These are phyloP conservation scores for Rhododendron williamsianum DNA, from an alignment of 148 eudicot genomes.

Conservation along the genomic window DNA sequence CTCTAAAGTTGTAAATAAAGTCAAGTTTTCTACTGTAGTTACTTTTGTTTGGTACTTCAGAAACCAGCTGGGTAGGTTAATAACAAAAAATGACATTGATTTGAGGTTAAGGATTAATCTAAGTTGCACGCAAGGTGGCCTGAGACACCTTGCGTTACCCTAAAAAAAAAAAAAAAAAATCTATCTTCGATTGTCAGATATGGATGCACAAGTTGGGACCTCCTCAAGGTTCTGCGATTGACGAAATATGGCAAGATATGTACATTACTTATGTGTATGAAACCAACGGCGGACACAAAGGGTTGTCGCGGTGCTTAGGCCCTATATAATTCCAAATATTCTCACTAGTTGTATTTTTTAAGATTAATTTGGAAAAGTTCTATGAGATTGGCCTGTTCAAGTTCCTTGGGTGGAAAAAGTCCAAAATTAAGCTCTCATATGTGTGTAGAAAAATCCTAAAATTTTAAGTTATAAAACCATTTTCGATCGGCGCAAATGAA, in stretches of 20 bases:
- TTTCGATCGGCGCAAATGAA: neutral
- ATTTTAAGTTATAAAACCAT: neutral
- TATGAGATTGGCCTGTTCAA: neutral
- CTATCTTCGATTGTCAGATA: too few species aligned
- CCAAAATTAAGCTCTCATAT: neutral
- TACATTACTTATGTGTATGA: neutral
- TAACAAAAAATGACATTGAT: too few species aligned
- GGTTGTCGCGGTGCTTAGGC: neutral
- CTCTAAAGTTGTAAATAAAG: too few species aligned
- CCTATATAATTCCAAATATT: neutral
- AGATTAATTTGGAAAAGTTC: neutral
- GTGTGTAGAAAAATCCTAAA: neutral
- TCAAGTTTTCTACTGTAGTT: too few species aligned
- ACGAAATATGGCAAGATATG: neutral
- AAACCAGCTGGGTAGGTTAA: too few species aligned
- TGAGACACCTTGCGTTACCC: too few species aligned
- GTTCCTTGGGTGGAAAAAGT: neutral
- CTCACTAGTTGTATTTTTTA: too few species aligned
- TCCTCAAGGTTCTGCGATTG: neutral
- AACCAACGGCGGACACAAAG: neutral
- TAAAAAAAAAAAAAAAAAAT: too few species aligned
- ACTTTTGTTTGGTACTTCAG: too few species aligned
- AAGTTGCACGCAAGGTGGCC: too few species aligned
- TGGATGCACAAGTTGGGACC: neutral
- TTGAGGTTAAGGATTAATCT: too few species aligned